phyloP scores from a whole-genome alignment of 2,329 filamentous ascomycete genomes.

The Monosporascus sp. region DNA sequence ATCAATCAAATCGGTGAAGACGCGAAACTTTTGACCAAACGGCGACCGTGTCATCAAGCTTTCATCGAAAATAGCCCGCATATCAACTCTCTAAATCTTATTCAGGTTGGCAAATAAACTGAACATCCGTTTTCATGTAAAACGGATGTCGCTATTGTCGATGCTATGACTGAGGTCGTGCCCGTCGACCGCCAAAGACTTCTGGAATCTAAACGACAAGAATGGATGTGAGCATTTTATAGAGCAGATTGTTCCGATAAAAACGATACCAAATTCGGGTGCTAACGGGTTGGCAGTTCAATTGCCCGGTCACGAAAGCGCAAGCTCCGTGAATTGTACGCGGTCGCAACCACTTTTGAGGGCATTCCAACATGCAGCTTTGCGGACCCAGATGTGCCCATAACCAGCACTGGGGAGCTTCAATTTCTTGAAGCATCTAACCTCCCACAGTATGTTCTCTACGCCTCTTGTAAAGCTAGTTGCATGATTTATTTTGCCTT shows the following conservation, averaged over 20 bases:
- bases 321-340: slow-evolving; percentile 83
- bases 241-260: slow-evolving; percentile 46
- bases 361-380: slow-evolving; percentile 55
- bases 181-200: slow-evolving; percentile 60
- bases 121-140: slow-evolving; percentile 54
- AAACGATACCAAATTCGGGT: slow-evolving; percentile 39
- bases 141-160: slow-evolving; percentile 65
- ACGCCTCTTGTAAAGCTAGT: not conserved
- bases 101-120: slow-evolving; percentile 27
- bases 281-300: slow-evolving; percentile 49
- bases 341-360: slow-evolving; percentile 66
- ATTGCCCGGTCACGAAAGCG: slow-evolving; percentile 82
- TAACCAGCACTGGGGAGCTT: slow-evolving; percentile 45
- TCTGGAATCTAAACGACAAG: slow-evolving; percentile 60
- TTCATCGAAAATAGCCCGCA: slow-evolving; percentile 28
- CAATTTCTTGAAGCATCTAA: slow-evolving; percentile 54
- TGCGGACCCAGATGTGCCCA: slow-evolving; percentile 51
- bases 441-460: slow-evolving; percentile 52
- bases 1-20: slow-evolving; percentile 10
- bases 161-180: slow-evolving; percentile 69
- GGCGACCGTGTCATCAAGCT: slow-evolving; percentile 28
- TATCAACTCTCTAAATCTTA: slow-evolving; percentile 28
- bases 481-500: slow-evolving; percentile 15
- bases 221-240: slow-evolving; percentile 51
- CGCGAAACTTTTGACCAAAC: not conserved